Evolutionary conservation across 768 basidiomycete species (phyloP).

Genomic region (Solioccasus polychromus): DNA sequence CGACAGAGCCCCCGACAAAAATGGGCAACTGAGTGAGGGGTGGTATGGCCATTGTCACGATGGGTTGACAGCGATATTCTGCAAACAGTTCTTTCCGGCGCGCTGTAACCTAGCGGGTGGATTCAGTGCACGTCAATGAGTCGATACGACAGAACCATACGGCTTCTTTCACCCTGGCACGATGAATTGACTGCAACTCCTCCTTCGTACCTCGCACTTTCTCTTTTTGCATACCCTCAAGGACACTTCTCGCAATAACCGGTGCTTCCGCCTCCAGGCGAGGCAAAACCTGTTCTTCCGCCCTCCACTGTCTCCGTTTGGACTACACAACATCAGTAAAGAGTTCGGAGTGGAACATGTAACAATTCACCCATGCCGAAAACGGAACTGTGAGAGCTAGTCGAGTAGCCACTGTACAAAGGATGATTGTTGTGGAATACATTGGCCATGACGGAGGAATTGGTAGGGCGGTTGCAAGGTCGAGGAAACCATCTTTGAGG

Average conservation of each 20-base stretch:
- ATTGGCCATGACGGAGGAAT: constrained; percentile 63
- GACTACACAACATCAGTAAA: constrained; percentile 41
- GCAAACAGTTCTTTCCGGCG: constrained; percentile 60
- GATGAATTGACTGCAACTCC: constrained; percentile 45
- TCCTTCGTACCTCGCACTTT: constrained; percentile 55
- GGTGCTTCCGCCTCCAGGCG: constrained; percentile 50
- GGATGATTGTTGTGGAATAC: constrained; percentile 73
- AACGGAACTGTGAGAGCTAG: constrained; percentile 61
- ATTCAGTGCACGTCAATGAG: constrained; percentile 3
- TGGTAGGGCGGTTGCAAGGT: constrained; percentile 74
- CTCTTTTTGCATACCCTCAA: constrained; percentile 51
- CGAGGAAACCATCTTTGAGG: constrained; percentile 66
- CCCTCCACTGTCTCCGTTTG: constrained; percentile 54
- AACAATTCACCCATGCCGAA: constrained; percentile 63
- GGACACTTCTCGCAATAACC: constrained; percentile 31
- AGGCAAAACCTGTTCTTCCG: constrained; percentile 61
- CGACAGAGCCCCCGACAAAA: constrained; percentile 63
- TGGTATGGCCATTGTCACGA: constrained; percentile 57
- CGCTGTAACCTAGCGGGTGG: constrained; percentile 42
- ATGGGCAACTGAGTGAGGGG: constrained; percentile 68
- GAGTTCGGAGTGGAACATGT: not conserved
- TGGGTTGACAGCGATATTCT: constrained; percentile 54
- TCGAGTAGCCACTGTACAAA: constrained; percentile 61
- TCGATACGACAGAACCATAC: constrained; percentile 31
- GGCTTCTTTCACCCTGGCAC: constrained; percentile 44